Evolutionary conservation across 805 yeast genomes (phyloP).

Genomic region (Lipomyces oligophaga): DNA sequence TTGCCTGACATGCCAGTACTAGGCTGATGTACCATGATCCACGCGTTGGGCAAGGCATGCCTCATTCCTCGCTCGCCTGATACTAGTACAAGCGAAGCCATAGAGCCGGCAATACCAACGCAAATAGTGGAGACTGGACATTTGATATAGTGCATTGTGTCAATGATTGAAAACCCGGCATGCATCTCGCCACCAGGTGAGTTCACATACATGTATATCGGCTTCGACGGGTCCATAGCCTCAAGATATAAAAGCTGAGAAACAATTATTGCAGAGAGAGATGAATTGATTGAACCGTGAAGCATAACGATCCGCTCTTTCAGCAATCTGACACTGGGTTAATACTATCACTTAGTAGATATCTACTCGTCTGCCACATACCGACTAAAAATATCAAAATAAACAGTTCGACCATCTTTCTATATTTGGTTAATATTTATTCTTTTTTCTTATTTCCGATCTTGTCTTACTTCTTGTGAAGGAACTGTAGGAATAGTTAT

Average conservation of each 20-base stretch:
- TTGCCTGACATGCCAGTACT: slow-evolving; percentile 33
- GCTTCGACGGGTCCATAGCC: slow-evolving; percentile 26
- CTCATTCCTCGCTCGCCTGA: slow-evolving; percentile 36
- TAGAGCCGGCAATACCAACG: slow-evolving; percentile 39
- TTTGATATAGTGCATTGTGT: slow-evolving; percentile 38
- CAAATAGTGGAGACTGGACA: slow-evolving; percentile 39
- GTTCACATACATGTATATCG: slow-evolving; percentile 33
- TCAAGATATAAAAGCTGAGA: slow-evolving; percentile 34
- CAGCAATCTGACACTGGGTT: slow-evolving; percentile 25
- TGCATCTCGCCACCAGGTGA: slow-evolving; percentile 40
- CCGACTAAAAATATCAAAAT: slow-evolving; percentile 28
- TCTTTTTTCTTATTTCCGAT: background rate
- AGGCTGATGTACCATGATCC: slow-evolving; percentile 40
- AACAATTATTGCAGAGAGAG: slow-evolving; percentile 31
- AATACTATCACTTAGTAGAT: background rate
- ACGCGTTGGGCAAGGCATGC: slow-evolving; percentile 36
- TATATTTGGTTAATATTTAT: background rate
- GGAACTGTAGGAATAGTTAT: slow-evolving; percentile 25
- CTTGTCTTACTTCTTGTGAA: slow-evolving; percentile 16
- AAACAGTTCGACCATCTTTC: slow-evolving; percentile 23
- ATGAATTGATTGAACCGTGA: slow-evolving; percentile 34
- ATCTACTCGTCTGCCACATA: background rate
- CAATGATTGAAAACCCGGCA: slow-evolving; percentile 39
- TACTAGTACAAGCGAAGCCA: slow-evolving; percentile 37
- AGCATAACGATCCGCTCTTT: slow-evolving; percentile 35